Base-by-base conservation (phyloP, 1,284 basidiomycete species). In the Cryptococcus floricola region DNA sequence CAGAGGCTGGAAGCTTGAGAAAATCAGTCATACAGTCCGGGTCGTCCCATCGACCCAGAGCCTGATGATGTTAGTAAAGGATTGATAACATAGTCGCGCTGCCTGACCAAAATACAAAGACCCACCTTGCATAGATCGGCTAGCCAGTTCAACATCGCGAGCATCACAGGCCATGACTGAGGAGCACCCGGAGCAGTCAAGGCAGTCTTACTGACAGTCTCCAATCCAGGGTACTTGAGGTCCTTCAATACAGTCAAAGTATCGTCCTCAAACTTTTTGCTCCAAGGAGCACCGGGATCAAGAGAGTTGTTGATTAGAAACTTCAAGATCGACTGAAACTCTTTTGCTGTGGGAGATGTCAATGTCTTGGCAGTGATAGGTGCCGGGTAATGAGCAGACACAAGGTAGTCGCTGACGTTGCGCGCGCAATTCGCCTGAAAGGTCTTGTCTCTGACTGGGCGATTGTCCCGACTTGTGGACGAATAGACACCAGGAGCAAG, bases 111-210 rank as follows among this genome's bases (percentile, higher is more conserved):
- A 6, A 34, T 2, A 31, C 28, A 39, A 41, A 10, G 38, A 61
- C 68, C 54, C 53, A 89, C 90, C 78, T 85, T 86, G 66, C 85
- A 73, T 3, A 90, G 74, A 63, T 91, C 87, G 1, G 87, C 87
- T 14, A 95, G 78, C 92, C 91, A 95, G 72, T 91, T 87, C 47
- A 95, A 70, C 69, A 89, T 87, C 19, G 87, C 91, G 16, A 93
- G 78, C 16, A 93, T 72, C 14, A 82, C 78, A 0, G 89, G 88
- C 92, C 91, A 94, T 16, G 87, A 85, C 72, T 89, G 87, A 78
- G 87, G 85, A 57, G 86, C 87, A 0, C 88, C 90, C 0, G 90
- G 88, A 1, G 90, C 86, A 4, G 85, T 85, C n/a, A 95, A 75
- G 81, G 87, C 89, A 58, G 88, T 91, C 51, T 85, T 84, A 63